A percentile compares a stretch with the other conserved stretches of the same genome.
Evolutionary conservation across 2,329 filamentous ascomycete species (phyloP).

Genomic region (Apiospora hydei): DNA sequence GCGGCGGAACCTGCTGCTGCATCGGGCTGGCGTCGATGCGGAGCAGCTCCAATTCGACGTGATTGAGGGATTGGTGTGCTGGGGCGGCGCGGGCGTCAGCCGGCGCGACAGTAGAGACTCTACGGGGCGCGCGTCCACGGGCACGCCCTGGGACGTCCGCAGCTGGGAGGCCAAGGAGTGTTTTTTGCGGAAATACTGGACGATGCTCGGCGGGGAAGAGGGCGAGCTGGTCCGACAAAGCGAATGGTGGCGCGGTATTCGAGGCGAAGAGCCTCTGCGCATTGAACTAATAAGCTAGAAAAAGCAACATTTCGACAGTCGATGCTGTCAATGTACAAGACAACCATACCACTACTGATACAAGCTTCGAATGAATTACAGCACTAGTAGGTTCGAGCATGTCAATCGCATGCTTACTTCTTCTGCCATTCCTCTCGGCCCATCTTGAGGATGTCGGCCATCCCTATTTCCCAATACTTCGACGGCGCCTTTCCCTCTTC

Average conservation of each 20-base stretch:
- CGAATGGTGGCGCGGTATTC: constrained; percentile 7
- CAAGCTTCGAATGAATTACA: not conserved
- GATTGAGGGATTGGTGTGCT: constrained; percentile 8
- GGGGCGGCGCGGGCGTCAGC: constrained; percentile 12
- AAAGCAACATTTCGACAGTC: not conserved
- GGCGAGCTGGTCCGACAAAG: constrained; percentile 17
- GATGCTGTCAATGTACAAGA: not conserved
- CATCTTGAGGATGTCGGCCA: constrained; percentile 69
- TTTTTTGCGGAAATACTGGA: constrained; percentile 16
- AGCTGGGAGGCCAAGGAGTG: constrained; percentile 8
- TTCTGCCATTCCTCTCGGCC: constrained; percentile 45
- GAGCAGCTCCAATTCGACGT: not conserved
- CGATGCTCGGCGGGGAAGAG: constrained; percentile 2
- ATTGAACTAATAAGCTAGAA: not conserved
- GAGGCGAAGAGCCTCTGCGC: constrained; percentile 13
- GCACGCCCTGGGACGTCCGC: constrained; percentile 18
- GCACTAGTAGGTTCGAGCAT: not conserved
- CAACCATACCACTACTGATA: not conserved
- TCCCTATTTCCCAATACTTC: constrained; percentile 68
- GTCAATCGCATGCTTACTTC: not conserved
- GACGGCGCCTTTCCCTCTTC: constrained; percentile 64
- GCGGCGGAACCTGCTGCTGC: not conserved
- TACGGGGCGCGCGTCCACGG: not conserved
- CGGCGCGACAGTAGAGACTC: not conserved
- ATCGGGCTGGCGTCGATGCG: too few species aligned